Percentiles rank a stretch among this genome's conserved stretches.
phyloP scores from a whole-genome alignment of 768 basidiomycete species.

The Zangia roseola region DNA sequence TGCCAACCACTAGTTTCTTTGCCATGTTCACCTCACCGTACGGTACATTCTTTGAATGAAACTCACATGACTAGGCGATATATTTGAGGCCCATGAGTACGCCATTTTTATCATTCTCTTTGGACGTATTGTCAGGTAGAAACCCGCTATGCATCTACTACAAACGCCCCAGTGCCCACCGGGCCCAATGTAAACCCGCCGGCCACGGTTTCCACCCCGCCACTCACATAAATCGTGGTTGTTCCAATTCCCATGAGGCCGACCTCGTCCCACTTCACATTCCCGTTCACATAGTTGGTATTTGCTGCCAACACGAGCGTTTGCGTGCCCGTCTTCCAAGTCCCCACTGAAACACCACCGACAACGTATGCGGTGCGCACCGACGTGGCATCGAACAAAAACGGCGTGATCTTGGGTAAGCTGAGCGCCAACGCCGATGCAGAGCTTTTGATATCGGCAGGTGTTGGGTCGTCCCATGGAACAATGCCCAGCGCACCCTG shows the following conservation, averaged over 20 bases:
- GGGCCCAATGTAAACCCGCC: conserved; percentile 23
- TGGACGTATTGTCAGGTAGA: no score
- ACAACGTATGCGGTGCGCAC: conserved; percentile 39
- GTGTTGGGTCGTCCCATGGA: conserved; percentile 52
- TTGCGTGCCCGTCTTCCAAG: conserved; percentile 43
- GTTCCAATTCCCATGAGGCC: conserved; percentile 8
- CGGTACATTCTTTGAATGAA: no score
- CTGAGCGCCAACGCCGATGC: conserved; percentile 49
- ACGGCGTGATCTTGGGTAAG: conserved; percentile 44
- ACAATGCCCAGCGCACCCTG: conserved; percentile 62
- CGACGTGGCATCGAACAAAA: conserved; percentile 44
- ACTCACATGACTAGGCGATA: no score
- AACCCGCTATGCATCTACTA: no score
- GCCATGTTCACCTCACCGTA: no score
- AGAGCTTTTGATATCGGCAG: conserved; percentile 50
- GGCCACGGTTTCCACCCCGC: neutral
- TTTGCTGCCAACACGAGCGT: conserved; percentile 54
- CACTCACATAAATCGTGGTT: conserved; percentile 14
- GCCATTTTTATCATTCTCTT: no score
- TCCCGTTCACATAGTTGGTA: conserved; percentile 40
- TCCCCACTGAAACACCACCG: conserved; percentile 46
- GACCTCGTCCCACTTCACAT: conserved; percentile 34
- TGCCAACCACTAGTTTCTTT: no score
- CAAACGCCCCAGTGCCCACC: conserved; percentile 26
- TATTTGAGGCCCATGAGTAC: no score